Evolutionary conservation across 257 asterid species (phyloP).

Genomic region (Linaria vulgaris): DNA sequence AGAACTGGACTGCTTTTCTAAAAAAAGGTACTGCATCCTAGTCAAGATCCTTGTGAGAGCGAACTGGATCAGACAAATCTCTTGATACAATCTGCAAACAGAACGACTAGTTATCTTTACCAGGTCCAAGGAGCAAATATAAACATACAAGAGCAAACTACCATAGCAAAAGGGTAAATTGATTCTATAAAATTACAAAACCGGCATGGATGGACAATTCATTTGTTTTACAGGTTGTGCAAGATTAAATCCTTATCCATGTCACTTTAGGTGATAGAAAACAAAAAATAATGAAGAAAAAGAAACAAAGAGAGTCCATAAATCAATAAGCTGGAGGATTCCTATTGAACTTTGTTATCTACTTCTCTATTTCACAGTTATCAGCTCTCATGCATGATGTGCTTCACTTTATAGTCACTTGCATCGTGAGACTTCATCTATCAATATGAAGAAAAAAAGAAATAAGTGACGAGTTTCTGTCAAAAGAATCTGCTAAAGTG

Average conservation of each 20-base stretch:
- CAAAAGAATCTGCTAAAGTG: no score
- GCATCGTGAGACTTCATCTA: no score
- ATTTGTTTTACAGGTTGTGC: no score
- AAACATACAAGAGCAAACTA: slow-evolving; percentile 11
- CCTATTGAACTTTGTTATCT: no score
- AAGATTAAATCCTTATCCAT: no score
- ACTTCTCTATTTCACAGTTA: no score
- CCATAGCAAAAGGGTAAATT: neutral
- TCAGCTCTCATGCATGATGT: no score
- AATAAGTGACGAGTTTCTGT: no score
- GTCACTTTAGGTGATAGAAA: neutral
- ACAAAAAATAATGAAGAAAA: neutral
- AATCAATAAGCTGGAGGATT: neutral
- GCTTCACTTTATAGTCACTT: no score
- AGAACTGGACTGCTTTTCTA: slow-evolving; percentile 82
- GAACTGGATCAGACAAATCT: slow-evolving; percentile 93
- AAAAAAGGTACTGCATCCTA: slow-evolving; percentile 92
- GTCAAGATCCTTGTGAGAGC: slow-evolving; percentile 97
- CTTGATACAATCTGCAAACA: slow-evolving; percentile 80
- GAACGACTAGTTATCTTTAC: slow-evolving; percentile 20
- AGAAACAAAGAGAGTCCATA: slow-evolving; percentile 2
- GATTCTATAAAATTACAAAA: neutral
- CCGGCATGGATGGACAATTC: no score
- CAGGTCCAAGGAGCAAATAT: slow-evolving; percentile 13
- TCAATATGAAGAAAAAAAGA: no score